Conservation (phyloP, 1,284 basidiomycete genomes). For the Microbotryum silenes-acaulis region DNA sequence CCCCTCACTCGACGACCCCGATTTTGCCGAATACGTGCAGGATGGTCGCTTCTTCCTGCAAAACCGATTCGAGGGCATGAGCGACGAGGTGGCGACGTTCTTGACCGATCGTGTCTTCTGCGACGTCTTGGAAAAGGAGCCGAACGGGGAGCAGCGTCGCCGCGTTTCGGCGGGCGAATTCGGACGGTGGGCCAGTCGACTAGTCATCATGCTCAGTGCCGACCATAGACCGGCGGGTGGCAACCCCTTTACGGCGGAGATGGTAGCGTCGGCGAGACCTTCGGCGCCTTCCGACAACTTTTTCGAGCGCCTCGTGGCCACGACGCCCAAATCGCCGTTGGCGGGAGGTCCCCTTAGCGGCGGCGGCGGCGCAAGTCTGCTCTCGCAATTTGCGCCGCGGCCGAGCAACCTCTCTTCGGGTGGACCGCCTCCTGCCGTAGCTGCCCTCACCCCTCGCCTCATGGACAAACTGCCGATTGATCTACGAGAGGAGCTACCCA, state of each 20-base stretch:
- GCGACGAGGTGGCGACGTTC: conserved; percentile 72
- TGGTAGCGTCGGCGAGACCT: conserved; percentile 16
- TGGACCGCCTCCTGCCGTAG: too few relatives aligned
- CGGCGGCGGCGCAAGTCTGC: conserved; percentile 5
- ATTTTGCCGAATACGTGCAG: conserved; percentile 70
- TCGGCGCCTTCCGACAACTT: conserved; percentile 4
- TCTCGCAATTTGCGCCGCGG: conserved; percentile 1
- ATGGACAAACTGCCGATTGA: conserved; percentile 13
- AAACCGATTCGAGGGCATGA: conserved; percentile 87
- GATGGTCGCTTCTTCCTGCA: conserved; percentile 80
- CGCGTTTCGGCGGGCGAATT: conserved; percentile 75
- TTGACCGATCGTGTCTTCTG: conserved; percentile 80
- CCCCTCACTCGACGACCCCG: conserved; percentile 63
- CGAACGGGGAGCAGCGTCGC: conserved; percentile 33
- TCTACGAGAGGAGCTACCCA: conserved; percentile 12
- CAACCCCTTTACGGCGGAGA: conserved; percentile 38
- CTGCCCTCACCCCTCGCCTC: conserved; percentile 10
- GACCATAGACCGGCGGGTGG: conserved; percentile 20
- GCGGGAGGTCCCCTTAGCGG: neutral
- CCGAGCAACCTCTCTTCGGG: too few relatives aligned
- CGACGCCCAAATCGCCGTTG: neutral
- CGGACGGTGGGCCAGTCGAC: conserved; percentile 71
- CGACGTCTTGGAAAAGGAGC: conserved; percentile 55
- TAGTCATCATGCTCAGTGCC: conserved; percentile 52
- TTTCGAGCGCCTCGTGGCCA: conserved; percentile 9